phyloP scores from a whole-genome alignment of 2,329 filamentous ascomycete genomes.

The Pseudopyricularia javanii region DNA sequence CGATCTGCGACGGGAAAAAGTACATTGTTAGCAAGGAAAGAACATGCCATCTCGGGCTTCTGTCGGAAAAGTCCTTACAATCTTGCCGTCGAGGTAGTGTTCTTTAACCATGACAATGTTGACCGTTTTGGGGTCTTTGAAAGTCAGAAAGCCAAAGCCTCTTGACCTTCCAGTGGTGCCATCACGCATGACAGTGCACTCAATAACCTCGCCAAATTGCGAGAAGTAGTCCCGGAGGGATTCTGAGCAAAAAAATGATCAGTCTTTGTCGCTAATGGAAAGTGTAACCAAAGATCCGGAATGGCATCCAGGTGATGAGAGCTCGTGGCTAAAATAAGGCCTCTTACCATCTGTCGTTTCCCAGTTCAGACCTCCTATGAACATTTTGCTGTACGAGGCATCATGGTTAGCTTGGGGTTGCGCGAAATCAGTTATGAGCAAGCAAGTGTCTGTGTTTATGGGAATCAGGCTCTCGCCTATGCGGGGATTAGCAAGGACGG shows the following conservation, averaged over 20 bases:
- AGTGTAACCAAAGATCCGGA: constrained; percentile 18
- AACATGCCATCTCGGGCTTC: background rate
- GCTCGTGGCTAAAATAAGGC: background rate
- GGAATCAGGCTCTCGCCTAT: too few relatives aligned
- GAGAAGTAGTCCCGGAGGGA: constrained; percentile 95
- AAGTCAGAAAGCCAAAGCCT: constrained; percentile 95
- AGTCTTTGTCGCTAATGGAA: background rate
- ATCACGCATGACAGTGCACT: constrained; percentile 99
- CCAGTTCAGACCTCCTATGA: constrained; percentile 97
- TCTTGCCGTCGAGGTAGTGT: constrained; percentile 94
- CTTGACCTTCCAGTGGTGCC: constrained; percentile 85
- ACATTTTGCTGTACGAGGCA: constrained; percentile 74
- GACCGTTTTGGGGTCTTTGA: constrained; percentile 93
- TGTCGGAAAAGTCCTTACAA: constrained; percentile 47
- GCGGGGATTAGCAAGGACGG: too few relatives aligned
- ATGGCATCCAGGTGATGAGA: constrained; percentile 55
- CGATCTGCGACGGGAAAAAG: constrained; percentile 57
- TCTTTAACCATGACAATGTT: constrained; percentile 99
- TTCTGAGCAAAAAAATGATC: constrained; percentile 44
- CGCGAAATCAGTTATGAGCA: background rate
- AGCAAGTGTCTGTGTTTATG: too few relatives aligned
- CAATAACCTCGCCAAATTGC: constrained; percentile 91
- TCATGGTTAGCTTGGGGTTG: constrained; percentile 15
- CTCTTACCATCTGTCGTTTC: constrained; percentile 93
- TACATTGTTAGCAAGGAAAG: background rate